A percentile compares a stretch with the other conserved stretches of the same genome.
Conservation (phyloP, 352 stramenopile genomes). For the Phytophthora palmivora region DNA sequence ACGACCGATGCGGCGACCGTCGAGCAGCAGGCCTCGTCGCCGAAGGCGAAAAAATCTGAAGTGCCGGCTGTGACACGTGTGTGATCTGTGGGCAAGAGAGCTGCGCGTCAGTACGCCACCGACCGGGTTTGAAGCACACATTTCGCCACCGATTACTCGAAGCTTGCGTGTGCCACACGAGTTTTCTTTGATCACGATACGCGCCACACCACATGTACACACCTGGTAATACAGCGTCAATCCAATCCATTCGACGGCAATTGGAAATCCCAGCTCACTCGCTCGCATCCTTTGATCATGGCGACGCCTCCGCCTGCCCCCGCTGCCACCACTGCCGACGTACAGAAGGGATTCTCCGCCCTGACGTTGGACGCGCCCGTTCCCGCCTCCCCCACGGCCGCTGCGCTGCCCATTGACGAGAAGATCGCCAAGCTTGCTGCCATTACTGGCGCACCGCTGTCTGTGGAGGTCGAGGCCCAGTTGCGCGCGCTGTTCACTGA, state of each 20-base stretch:
- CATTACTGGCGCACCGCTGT: constrained; percentile 59
- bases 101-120: constrained; percentile 8
- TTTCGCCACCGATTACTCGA: not conserved
- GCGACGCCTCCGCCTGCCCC: constrained; percentile 52
- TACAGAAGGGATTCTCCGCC: constrained; percentile 62
- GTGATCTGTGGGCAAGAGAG: constrained; percentile 11
- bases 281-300: constrained; percentile 23
- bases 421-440: constrained; percentile 67
- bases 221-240: constrained; percentile 23
- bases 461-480: constrained; percentile 63
- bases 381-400: constrained; percentile 29
- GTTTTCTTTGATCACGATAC: constrained; percentile 25
- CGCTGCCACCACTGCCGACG: constrained; percentile 27
- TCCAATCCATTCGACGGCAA: constrained; percentile 4
- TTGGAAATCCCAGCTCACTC: constrained; percentile 18
- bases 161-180: constrained; percentile 11
- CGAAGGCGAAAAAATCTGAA: constrained; percentile 25
- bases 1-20: constrained; percentile 27
- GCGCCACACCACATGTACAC: constrained; percentile 16
- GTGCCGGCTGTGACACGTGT: constrained; percentile 24
- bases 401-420: constrained; percentile 60
- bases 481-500: constrained; percentile 80
- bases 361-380: constrained; percentile 45
- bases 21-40: constrained; percentile 1
- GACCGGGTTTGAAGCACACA: not conserved